Evolutionary conservation across 2,329 filamentous ascomycete genomes (phyloP), one percentile per base, ranked within the genome.

Genomic region (Metarhizium rileyi): DNA sequence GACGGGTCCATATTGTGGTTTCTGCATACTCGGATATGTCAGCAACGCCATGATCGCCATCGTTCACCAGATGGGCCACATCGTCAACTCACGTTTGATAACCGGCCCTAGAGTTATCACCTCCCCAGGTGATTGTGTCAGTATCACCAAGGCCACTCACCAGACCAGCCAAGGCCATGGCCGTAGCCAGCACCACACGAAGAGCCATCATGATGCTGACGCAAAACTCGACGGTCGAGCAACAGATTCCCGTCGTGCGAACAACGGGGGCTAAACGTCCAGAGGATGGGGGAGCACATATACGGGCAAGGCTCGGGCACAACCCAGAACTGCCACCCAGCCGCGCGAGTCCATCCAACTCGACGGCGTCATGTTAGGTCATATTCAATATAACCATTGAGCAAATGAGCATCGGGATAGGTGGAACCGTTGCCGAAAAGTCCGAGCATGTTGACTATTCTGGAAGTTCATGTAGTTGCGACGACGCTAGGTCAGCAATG

Each of bases 1-100:
- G 73, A 68, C 1, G 80, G 80, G 57, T 83, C 77, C 73, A 83
- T 77, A 62, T 83, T 83, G 59, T 83, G 79, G 57, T 79, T 82
- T 20, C 66, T 67, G 40, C 2, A n/a, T 5, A 25, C 23, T 5
- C 8, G 27, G 26, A 25, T 30, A 26, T 28, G 28, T 41, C 20
- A 44, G 22, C 8, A 16, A 35, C 18, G 38, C 20, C 18, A 8
- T 41, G 43, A 44, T 44, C 26, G 43, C n/a, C 43, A 10, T 4
- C 7, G 4, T 30, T 16, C 20, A 38, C 35, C 18, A 4, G 9
- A 43, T 43, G 12, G 41, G 41, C 4, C 7, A 14, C 5, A 26
- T 43, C 5, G 12, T 27, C 6, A n/a, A 63, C 70, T 59, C 56
- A 76, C 74, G 67, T 70, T 59, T 77, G 73, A 58, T 80, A 80